Conservation (phyloP, 2,329 filamentous ascomycete genomes). For the Sclerotinia borealis region DNA sequence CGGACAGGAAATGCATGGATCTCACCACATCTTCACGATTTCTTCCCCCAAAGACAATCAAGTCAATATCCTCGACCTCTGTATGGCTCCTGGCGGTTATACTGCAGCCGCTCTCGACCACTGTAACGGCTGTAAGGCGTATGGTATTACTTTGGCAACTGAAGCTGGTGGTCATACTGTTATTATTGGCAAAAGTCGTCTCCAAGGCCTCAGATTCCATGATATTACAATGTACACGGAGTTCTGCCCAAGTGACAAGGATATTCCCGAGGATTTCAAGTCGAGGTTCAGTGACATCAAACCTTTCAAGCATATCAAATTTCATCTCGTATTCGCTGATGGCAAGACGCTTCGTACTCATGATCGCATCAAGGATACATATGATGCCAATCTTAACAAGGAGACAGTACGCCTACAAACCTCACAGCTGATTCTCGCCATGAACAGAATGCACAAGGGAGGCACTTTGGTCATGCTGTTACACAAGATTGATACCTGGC, state of each 20-base stretch:
- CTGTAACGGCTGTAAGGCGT: conserved; percentile 11
- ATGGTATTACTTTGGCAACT: conserved; percentile 21
- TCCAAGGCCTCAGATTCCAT: background rate
- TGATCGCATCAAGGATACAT: conserved; percentile 13
- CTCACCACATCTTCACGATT: conserved; percentile 13
- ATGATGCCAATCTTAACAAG: conserved; percentile 14
- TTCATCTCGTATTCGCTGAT: conserved; percentile 28
- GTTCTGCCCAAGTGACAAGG: conserved; percentile 14
- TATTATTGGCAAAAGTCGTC: conserved; percentile 6
- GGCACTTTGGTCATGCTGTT: conserved; percentile 26
- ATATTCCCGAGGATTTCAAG: conserved; percentile 13
- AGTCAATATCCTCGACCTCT: conserved; percentile 27
- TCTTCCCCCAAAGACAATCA: background rate
- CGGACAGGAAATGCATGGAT: conserved; percentile 37
- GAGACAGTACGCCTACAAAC: conserved; percentile 19
- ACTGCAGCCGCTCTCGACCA: conserved; percentile 11
- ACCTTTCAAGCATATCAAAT: conserved; percentile 22
- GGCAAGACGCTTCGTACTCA: conserved; percentile 26
- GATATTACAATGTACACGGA: conserved; percentile 24
- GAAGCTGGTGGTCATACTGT: conserved; percentile 23
- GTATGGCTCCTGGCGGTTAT: conserved; percentile 24
- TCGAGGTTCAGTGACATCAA: conserved; percentile 14
- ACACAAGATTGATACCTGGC: conserved; percentile 24
- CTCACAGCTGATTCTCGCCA: conserved; percentile 25
- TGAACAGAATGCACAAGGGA: conserved; percentile 18